Base-by-base conservation (phyloP, 2,329 filamentous ascomycete genomes). In the Epichloe brachyelytri region DNA sequence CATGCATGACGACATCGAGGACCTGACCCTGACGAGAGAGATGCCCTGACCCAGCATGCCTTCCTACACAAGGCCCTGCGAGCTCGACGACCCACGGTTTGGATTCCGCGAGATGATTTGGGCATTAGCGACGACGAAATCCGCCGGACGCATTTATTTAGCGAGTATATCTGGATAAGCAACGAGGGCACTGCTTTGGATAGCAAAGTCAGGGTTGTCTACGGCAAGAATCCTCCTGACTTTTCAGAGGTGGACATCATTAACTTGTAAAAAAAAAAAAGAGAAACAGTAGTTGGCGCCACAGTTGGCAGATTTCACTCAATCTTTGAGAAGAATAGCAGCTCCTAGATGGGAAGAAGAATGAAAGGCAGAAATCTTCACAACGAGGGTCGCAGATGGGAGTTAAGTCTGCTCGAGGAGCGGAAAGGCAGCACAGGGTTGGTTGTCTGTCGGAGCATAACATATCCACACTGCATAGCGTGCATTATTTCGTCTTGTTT, bases 71-170 rank as follows among this genome's bases (percentile, higher is more conserved):
- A 83, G 36, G 93, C 93, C 0, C 74, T 96, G 38, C 82, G 93
- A 8, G 87, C 90, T 1, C 80, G 86, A 49, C 78, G 89, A 49
- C 93, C 93, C 0, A 88, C 87, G 0, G 83, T 98, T 26, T 98
- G 93, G 93, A 87, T 98, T 43, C 93, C 93, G 0, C 80, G 85
- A 11, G 93, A 98, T 62, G 86, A 93, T 57, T 68, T 97, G 5
- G 93, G 93, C 5, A 79, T 98, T 52, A 89, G 86, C 57, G 88
- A 95, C 59, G 91, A 97, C 58, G 93, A 98, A 71, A 85, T 97
- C 43, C 76, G 76, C 61, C 76, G 86, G 37, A 95, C 89, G 6
- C 77, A 83, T 56, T 74, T 76, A 46, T 86, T 89, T 64, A 91
- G 84, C 62, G 80, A 86, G 53, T 75, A 81, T 55, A 85, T 97